A percentile compares a stretch with the other conserved stretches of the same genome.
phyloP scores from a whole-genome alignment of 805 yeast species.

The Zygosaccharomyces bailii region DNA sequence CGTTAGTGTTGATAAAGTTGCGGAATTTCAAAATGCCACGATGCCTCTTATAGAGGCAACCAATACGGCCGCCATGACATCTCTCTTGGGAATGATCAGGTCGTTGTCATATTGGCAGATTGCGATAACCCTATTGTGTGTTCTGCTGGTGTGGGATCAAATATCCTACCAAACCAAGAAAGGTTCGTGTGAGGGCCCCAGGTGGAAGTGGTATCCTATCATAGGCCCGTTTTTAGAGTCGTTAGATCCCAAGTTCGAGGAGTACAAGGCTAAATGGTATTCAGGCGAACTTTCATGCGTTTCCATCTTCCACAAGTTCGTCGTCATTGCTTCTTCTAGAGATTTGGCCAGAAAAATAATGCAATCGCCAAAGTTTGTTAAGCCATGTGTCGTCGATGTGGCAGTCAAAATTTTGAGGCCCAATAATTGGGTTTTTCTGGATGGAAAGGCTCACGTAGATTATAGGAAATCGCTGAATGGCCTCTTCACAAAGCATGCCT shows the following conservation, averaged over 20 bases:
- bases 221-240: conserved; percentile 96
- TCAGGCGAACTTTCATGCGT: conserved; percentile 95
- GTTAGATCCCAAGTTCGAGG: conserved; percentile 92
- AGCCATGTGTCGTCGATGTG: conserved; percentile 98
- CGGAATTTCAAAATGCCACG: conserved; percentile 13
- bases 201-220: conserved; percentile 84
- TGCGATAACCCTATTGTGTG: conserved; percentile 43
- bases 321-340: conserved; percentile 85
- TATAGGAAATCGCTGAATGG: conserved; percentile 90
- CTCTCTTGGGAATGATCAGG: conserved; percentile 16
- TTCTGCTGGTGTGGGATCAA: conserved; percentile 64
- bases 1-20: conserved; percentile 3
- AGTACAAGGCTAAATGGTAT: conserved; percentile 88
- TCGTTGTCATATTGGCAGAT: conserved; percentile 54
- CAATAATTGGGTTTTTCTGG: conserved; percentile 95
- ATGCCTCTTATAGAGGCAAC: not conserved
- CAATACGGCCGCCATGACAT: conserved; percentile 3
- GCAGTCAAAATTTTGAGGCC: conserved; percentile 93
- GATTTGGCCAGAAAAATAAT: conserved; percentile 85
- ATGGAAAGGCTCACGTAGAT: conserved; percentile 93
- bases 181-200: conserved; percentile 89
- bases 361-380: conserved; percentile 80
- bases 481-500: conserved; percentile 77
- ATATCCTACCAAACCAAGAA: conserved; percentile 73
- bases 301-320: conserved; percentile 96